Conservation (phyloP, 2,329 filamentous ascomycete species). For the Podosphaera xanthii region DNA sequence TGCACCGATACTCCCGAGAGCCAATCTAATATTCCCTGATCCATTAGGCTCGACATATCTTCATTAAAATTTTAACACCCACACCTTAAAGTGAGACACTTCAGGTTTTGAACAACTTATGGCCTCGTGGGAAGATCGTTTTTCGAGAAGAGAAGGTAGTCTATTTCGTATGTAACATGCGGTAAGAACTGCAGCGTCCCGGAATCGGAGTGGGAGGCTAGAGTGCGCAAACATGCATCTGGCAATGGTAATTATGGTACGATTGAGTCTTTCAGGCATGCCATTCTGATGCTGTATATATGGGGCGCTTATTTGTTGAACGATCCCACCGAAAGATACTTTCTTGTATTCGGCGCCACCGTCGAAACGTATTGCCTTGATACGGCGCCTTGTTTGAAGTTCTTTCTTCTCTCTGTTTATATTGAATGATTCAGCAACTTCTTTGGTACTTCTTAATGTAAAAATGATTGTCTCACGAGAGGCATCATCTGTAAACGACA, state of each 20-base stretch:
- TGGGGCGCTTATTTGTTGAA: background rate
- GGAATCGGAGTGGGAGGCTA: background rate
- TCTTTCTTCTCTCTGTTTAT: background rate
- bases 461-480: background rate
- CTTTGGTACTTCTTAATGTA: background rate
- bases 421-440: background rate
- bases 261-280: background rate
- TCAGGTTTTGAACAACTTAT: background rate
- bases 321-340: background rate
- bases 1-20: no score
- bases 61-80: no score
- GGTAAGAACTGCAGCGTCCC: background rate
- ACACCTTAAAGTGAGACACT: background rate
- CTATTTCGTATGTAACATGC: background rate
- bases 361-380: background rate
- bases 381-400: background rate
- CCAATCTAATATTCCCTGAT: no score
- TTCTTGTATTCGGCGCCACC: background rate
- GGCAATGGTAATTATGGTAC: background rate
- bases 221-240: background rate
- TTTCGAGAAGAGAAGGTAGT: background rate
- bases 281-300: slow-evolving; percentile 18
- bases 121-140: background rate
- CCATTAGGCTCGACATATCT: no score
- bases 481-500: background rate